Conservation (phyloP, 768 basidiomycete species). For the Tulasnella sp. region DNA sequence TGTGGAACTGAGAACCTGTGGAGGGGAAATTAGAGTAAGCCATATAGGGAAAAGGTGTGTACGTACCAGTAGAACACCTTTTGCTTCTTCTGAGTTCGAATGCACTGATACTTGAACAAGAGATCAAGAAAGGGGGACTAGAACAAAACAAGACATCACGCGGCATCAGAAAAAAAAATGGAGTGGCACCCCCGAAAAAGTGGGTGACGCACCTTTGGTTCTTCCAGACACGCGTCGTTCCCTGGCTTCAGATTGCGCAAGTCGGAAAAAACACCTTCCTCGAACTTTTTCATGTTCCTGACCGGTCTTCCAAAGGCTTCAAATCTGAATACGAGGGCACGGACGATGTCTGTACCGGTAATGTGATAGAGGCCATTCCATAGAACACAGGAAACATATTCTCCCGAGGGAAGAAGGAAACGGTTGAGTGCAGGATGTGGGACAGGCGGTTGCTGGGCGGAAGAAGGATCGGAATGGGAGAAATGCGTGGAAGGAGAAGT, state of each 20-base stretch:
- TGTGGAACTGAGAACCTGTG: slow-evolving; percentile 92
- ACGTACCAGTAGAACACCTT: slow-evolving; percentile 96
- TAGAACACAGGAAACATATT: slow-evolving; percentile 75
- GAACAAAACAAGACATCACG: neutral
- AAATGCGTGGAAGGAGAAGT: slow-evolving; percentile 19
- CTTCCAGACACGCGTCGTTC: slow-evolving; percentile 81
- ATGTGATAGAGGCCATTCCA: slow-evolving; percentile 90
- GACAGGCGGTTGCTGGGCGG: slow-evolving; percentile 25
- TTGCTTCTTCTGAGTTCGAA: slow-evolving; percentile 96
- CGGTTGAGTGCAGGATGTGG: slow-evolving; percentile 70
- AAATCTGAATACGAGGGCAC: slow-evolving; percentile 87
- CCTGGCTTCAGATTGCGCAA: slow-evolving; percentile 89
- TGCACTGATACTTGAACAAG: slow-evolving; percentile 92
- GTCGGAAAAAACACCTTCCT: slow-evolving; percentile 92
- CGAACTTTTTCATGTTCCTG: slow-evolving; percentile 89
- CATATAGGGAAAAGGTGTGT: neutral
- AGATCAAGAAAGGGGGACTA: slow-evolving; percentile 88
- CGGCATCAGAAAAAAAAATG: neutral
- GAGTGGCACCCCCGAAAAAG: neutral
- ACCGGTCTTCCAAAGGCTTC: slow-evolving; percentile 87
- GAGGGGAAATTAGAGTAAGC: neutral
- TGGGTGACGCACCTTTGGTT: slow-evolving; percentile 67
- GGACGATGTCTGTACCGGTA: slow-evolving; percentile 93
- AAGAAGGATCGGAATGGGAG: slow-evolving; percentile 17
- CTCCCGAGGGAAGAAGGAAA: slow-evolving; percentile 76